phyloP scores from a whole-genome alignment of 257 asterid species.

The Gynochthodes officinalis region DNA sequence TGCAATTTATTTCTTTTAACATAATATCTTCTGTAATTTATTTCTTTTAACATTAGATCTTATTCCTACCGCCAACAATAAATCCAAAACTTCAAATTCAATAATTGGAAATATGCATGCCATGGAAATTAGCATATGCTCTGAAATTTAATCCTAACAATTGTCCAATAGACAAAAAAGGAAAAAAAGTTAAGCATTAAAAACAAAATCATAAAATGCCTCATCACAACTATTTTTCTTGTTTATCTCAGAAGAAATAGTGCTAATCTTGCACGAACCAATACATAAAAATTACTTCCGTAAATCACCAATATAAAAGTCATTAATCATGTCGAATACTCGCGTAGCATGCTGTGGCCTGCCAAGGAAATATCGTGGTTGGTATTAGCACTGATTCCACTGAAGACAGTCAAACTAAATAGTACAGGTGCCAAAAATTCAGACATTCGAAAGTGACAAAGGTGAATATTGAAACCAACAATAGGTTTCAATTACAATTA shows the following conservation, averaged over 20 bases:
- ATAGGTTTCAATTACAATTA: neutral
- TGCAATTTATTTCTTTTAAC: too few species aligned
- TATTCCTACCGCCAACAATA: too few species aligned
- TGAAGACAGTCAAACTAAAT: conserved; percentile 5
- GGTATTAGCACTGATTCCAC: conserved; percentile 21
- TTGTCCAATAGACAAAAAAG: neutral
- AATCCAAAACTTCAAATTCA: too few species aligned
- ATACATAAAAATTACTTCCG: conserved; percentile 28
- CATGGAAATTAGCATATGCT: too few species aligned
- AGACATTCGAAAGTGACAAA: too few species aligned
- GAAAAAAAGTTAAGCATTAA: neutral
- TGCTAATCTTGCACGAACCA: conserved; percentile 11
- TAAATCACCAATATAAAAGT: conserved; percentile 68
- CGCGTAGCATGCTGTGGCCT: conserved; percentile 97
- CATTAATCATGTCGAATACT: conserved; percentile 86
- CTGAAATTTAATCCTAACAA: too few species aligned
- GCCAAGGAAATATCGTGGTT: conserved; percentile 18
- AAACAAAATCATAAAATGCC: conserved; percentile 5
- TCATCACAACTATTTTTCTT: neutral
- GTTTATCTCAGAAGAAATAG: neutral
- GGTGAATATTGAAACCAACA: too few species aligned
- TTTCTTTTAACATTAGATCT: too few species aligned
- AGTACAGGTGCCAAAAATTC: conserved; percentile 1
- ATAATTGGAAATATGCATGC: too few species aligned
- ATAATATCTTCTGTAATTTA: too few species aligned